Evolutionary conservation across 805 yeast species (phyloP).

Genomic region (Schizosaccharomyces osmophilus): DNA sequence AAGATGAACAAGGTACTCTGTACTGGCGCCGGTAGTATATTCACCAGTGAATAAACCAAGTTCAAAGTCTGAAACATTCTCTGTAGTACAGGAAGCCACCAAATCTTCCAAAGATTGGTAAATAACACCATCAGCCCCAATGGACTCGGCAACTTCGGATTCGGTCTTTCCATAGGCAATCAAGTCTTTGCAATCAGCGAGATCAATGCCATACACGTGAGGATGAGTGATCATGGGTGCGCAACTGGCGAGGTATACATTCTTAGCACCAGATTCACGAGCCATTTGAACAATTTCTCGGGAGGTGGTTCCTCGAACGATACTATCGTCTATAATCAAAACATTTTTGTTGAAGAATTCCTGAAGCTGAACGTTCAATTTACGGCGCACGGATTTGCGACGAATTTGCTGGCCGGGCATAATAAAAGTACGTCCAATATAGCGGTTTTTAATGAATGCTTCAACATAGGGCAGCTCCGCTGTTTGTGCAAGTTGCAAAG

Average conservation of each 20-base stretch:
- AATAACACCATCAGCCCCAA: constrained; percentile 79
- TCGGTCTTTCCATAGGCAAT: constrained; percentile 67
- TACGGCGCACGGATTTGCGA: constrained; percentile 77
- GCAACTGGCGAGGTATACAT: constrained; percentile 88
- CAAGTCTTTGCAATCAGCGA: constrained; percentile 81
- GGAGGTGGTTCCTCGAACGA: constrained; percentile 93
- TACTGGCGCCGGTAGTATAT: constrained; percentile 84
- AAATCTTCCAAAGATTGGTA: constrained; percentile 72
- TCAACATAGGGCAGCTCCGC: constrained; percentile 73
- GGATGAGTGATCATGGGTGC: constrained; percentile 94
- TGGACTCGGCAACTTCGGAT: constrained; percentile 44
- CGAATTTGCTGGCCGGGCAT: constrained; percentile 96
- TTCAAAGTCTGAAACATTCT: constrained; percentile 41
- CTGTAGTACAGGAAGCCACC: constrained; percentile 39
- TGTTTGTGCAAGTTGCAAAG: constrained; percentile 69
- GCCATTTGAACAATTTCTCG: constrained; percentile 94
- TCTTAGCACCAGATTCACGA: constrained; percentile 89
- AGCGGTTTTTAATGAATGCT: constrained; percentile 89
- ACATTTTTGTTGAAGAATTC: constrained; percentile 74
- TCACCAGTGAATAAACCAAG: constrained; percentile 91
- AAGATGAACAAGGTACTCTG: constrained; percentile 53
- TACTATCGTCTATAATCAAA: constrained; percentile 82
- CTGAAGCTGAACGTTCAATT: constrained; percentile 83
- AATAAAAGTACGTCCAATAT: constrained; percentile 91
- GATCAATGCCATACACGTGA: constrained; percentile 91